Percentiles rank a stretch among this genome's conserved stretches.
phyloP scores from a whole-genome alignment of 129 eudicot genomes.

The Ambrosia artemisiifolia region DNA sequence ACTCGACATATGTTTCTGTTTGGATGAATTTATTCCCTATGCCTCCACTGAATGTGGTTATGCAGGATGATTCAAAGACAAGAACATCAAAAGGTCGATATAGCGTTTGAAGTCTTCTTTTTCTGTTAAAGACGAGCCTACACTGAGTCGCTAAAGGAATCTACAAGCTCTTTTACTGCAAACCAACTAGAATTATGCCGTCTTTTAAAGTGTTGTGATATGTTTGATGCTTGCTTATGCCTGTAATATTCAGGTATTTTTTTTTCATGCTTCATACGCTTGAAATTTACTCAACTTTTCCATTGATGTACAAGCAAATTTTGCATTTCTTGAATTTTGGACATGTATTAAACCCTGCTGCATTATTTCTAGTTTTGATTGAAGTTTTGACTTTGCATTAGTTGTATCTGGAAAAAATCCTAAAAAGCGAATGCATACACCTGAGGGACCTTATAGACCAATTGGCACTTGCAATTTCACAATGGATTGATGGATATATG shows the following conservation, averaged over 20 bases:
- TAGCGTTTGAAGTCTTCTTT: constrained; percentile 22
- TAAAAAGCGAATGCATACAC: too few relatives aligned
- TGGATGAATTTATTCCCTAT: not conserved
- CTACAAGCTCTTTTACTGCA: constrained; percentile 6
- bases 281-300: constrained; percentile 10
- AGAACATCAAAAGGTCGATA: constrained; percentile 37
- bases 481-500: too few relatives aligned
- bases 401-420: too few relatives aligned
- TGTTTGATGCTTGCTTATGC: constrained; percentile 11
- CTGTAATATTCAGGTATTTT: constrained; percentile 17
- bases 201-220: constrained; percentile 24
- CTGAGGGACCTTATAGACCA: too few relatives aligned
- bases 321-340: constrained; percentile 16
- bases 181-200: constrained; percentile 6
- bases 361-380: not conserved
- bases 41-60: constrained; percentile 4
- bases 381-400: not conserved
- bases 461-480: too few relatives aligned
- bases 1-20: not conserved
- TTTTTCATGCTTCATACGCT: not conserved
- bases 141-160: constrained; percentile 1
- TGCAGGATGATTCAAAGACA: constrained; percentile 39
- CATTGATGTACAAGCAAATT: constrained; percentile 26
- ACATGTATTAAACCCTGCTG: not conserved
- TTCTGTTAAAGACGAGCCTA: constrained; percentile 9